Percentiles rank a stretch among this genome's conserved stretches.
Evolutionary conservation across 306 rosid species (phyloP).

Genomic region (Quercus dentata): DNA sequence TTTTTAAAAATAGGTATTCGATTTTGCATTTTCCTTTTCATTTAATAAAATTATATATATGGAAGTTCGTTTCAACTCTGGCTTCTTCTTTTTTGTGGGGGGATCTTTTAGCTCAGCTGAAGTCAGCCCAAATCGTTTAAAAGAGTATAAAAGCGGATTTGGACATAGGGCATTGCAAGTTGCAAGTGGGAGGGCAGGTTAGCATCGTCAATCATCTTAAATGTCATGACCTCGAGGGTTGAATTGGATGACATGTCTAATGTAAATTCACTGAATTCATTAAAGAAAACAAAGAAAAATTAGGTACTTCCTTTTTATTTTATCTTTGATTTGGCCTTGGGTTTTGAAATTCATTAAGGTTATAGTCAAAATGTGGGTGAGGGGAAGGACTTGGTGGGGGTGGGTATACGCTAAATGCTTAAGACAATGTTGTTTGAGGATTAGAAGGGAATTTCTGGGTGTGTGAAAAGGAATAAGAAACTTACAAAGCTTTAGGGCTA

Average conservation of each 20-base stretch:
- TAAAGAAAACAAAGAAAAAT: constrained; percentile 1
- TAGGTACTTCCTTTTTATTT: background rate
- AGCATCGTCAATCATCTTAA: constrained; percentile 24
- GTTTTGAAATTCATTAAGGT: constrained; percentile 12
- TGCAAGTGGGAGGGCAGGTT: constrained; percentile 13
- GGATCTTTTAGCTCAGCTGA: too few relatives aligned
- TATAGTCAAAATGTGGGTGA: constrained; percentile 20
- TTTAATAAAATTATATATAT: too few relatives aligned
- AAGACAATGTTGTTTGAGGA: constrained; percentile 47
- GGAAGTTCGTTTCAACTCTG: too few relatives aligned
- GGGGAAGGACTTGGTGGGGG: constrained; percentile 29
- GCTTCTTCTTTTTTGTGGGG: too few relatives aligned
- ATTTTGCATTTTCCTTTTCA: too few relatives aligned
- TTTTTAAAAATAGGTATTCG: too few relatives aligned
- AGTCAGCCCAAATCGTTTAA: background rate
- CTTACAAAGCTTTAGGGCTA: constrained; percentile 34
- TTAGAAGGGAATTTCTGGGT: constrained; percentile 63
- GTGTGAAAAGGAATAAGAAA: constrained; percentile 59
- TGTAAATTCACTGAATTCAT: background rate
- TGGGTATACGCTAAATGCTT: constrained; percentile 25
- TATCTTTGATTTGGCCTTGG: constrained; percentile 26
- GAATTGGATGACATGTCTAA: constrained; percentile 8
- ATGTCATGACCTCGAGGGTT: constrained; percentile 18
- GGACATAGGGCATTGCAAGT: constrained; percentile 8
- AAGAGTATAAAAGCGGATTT: background rate